Base-by-base conservation (phyloP, 768 basidiomycete species). In the Phaeotremella skinneri region DNA sequence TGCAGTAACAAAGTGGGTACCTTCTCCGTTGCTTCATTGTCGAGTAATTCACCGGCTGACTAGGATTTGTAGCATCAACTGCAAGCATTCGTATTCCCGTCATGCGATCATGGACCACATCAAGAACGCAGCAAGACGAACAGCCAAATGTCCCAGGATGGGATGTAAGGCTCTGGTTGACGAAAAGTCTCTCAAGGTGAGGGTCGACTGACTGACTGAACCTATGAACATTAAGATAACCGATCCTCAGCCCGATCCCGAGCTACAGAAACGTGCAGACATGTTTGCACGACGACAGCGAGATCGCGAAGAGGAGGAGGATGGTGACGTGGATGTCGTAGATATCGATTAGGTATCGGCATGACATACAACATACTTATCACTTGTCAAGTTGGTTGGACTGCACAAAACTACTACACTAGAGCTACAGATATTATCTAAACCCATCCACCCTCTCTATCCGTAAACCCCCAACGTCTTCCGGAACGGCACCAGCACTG, bases 1-100 rank as follows among this genome's bases (percentile, higher is more conserved):
- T 51, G 91, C 93, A 1, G 79, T 89, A 58, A 90, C 87, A 2
- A 91, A 89, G 92, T 93, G 72, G 55, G 87, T 80, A 3, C 49
- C 21, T 54, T 37, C 30, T 30, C 68, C 26, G 53, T 30, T 47
- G n/a, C 45, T 49, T 49, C 21, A 20, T n/a, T 41, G 11, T n/a
- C 37, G 37, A 41, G n/a, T 11, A n/a, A 41, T 11, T n/a, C n/a
- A 41, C n/a, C 37, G 37, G 13, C n/a, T 11, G 11, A 11, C 11
- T 41, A 11, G 37, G 37, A 41, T 11, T 41, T 59, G 17, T 68
- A 91, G 89, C 32, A 73, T 76, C 39, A 70, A 83, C 29, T 96
- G 93, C 75, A 80, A 83, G 0, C 93, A 98, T 75, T 88, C 87
- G 0, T 98, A 87, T 79, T 91, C 90, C 2, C 81, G 79, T 45